Conservation (phyloP, 139 green algal species). For the Nannochloris sp. region DNA sequence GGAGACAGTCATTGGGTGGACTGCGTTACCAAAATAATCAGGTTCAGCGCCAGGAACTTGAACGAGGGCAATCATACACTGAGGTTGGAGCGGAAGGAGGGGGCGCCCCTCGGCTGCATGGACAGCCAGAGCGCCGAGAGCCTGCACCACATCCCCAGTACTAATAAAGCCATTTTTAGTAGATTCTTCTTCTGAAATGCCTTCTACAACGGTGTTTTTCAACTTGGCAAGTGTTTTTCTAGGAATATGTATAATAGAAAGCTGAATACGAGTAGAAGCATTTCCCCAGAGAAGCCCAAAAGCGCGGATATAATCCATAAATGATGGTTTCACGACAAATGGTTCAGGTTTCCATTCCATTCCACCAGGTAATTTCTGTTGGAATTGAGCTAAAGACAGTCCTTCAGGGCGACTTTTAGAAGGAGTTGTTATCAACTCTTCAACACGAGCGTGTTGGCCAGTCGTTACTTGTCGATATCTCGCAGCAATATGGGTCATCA, state of each 20-base stretch:
- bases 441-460: neutral
- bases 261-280: neutral
- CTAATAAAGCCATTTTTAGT: neutral
- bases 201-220: neutral
- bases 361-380: neutral
- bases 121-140: neutral
- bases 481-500: conserved; percentile 3
- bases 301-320: neutral
- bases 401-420: neutral
- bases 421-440: neutral
- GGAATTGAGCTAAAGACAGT: neutral
- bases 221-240: neutral
- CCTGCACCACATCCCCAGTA: conserved; percentile 3
- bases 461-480: neutral
- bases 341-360: neutral
- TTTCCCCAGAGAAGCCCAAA: neutral
- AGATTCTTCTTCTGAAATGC: neutral
- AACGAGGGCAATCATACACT: neutral
- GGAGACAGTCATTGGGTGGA: neutral
- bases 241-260: neutral
- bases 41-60: neutral
- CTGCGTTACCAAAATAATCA: neutral
- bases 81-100: neutral
- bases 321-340: neutral
- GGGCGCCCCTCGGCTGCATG: neutral